These are phyloP conservation scores for Lecanicillium sp. DNA, from an alignment of 2,329 filamentous ascomycete species.

Conservation along the genomic window DNA sequence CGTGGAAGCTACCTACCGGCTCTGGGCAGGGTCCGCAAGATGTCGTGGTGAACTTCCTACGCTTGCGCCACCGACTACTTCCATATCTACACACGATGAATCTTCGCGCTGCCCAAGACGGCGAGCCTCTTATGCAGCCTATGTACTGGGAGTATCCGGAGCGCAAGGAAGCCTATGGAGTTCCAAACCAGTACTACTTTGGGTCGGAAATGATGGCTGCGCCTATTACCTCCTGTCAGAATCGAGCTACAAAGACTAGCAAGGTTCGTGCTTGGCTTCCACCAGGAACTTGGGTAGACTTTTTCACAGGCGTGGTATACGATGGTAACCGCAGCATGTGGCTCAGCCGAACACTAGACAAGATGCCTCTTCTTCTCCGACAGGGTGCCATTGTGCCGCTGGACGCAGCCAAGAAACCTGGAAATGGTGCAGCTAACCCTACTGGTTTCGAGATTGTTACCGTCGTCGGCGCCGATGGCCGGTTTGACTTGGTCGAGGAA, in stretches of 20 bases:
- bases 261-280: slow-evolving; percentile 50
- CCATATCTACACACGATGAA: slow-evolving; percentile 56
- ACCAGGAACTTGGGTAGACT: slow-evolving; percentile 44
- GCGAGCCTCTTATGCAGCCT: slow-evolving; percentile 49
- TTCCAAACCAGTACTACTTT: slow-evolving; percentile 53
- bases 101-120: slow-evolving; percentile 31
- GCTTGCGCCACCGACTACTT: slow-evolving; percentile 49
- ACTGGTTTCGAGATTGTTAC: slow-evolving; percentile 39
- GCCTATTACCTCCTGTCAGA: slow-evolving; percentile 46
- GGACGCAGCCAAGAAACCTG: slow-evolving; percentile 32
- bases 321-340: slow-evolving; percentile 45
- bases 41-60: slow-evolving; percentile 41
- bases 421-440: slow-evolving; percentile 41
- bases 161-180: slow-evolving; percentile 43
- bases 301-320: slow-evolving; percentile 51
- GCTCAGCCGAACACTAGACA: slow-evolving; percentile 40
- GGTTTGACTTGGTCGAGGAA: slow-evolving; percentile 43
- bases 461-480: slow-evolving; percentile 37
- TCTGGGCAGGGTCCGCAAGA: slow-evolving; percentile 28
- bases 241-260: slow-evolving; percentile 36
- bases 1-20: slow-evolving; percentile 43
- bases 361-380: slow-evolving; percentile 44
- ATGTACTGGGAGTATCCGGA: slow-evolving; percentile 55
- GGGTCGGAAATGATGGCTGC: slow-evolving; percentile 48
- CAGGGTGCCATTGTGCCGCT: slow-evolving; percentile 53